These are phyloP conservation scores for Dactylonectria macrodidyma DNA, from an alignment of 2,329 filamentous ascomycete species.

Conservation along the genomic window DNA sequence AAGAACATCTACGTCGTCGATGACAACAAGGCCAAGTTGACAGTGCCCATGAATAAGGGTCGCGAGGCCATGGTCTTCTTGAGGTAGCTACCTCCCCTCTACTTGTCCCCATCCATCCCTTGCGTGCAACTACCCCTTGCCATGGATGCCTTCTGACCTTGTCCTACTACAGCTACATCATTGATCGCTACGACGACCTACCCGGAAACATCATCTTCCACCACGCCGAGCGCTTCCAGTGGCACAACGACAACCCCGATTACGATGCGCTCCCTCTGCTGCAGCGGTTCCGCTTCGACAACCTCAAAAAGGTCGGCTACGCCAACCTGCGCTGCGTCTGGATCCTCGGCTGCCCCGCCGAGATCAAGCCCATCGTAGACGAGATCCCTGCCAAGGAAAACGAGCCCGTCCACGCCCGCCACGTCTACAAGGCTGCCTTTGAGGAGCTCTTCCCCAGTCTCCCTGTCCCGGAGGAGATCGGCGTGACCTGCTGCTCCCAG, in stretches of 20 bases:
- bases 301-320: conserved; percentile 69
- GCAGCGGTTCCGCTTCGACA: conserved; percentile 62
- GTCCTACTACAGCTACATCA: conserved; percentile 57
- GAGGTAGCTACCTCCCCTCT: conserved; percentile 51
- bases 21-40: conserved; percentile 61
- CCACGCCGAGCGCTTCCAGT: conserved; percentile 64
- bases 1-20: conserved; percentile 70
- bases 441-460: conserved; percentile 58
- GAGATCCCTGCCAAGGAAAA: conserved; percentile 52
- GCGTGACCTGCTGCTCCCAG: conserved; percentile 75
- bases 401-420: conserved; percentile 57
- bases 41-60: conserved; percentile 65
- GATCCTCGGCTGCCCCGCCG: conserved; percentile 68
- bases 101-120: not conserved
- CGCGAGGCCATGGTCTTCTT: conserved; percentile 69
- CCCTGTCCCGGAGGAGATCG: conserved; percentile 65
- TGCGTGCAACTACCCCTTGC: not conserved
- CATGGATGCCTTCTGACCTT: conserved; percentile 12
- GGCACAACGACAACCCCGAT: conserved; percentile 69
- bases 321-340: conserved; percentile 73
- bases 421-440: conserved; percentile 60
- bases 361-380: conserved; percentile 60
- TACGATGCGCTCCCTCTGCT: conserved; percentile 69
- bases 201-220: conserved; percentile 63
- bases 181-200: conserved; percentile 63